Base-by-base conservation (phyloP, 1,284 basidiomycete genomes). In the Ceratobasidium sp. region DNA sequence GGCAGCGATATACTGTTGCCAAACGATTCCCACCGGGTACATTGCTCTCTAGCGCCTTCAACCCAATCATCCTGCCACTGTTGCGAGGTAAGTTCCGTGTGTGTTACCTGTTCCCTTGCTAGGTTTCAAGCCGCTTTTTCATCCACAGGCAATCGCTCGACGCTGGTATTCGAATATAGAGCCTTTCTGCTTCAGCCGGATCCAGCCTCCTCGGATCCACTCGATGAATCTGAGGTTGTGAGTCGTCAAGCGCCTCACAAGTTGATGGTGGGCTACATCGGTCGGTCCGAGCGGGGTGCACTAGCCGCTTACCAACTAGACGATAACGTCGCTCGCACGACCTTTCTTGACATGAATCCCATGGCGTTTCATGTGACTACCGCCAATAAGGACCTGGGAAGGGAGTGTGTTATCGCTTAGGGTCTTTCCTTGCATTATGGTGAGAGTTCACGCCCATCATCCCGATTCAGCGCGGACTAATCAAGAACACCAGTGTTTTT, bases 371-470 rank as follows among this genome's bases (percentile, higher is more conserved):
- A 71, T 54, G 44, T 56, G 6, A 27, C 44, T 27, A 22, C 53
- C 36, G 54, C 54, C 7, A 56, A 36, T 27, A 50, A 50, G 19
- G 67, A 71, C 29, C 36, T 71, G 54, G 67, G 67, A 4, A 53
- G 67, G 44, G 67, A 71, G 44, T 71, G 67, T 50, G 67, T 71
- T 22, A 71, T 71, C n/a, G 67, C 67, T 44, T 71, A 31, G 48
- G 54, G 44, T 17, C n/a, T 22, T 7, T 27, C 59, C 22, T 71
- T 33, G 27, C 19, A 36, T 31, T 54, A 60, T 59, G 47, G 67
- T 71, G 47, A 31, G 67, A n/a, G 41, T 33, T 17, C 50, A 54
- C 7, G 33, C 41, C n/a, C n/a, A n/a, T 63, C 41, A 8, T 44
- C 7, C n/a, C 14, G 27, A 19, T 24, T 51, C 36, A 27, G 15